phyloP scores from a whole-genome alignment of 345 rosid species.

The Abelmoschus esculentus region DNA sequence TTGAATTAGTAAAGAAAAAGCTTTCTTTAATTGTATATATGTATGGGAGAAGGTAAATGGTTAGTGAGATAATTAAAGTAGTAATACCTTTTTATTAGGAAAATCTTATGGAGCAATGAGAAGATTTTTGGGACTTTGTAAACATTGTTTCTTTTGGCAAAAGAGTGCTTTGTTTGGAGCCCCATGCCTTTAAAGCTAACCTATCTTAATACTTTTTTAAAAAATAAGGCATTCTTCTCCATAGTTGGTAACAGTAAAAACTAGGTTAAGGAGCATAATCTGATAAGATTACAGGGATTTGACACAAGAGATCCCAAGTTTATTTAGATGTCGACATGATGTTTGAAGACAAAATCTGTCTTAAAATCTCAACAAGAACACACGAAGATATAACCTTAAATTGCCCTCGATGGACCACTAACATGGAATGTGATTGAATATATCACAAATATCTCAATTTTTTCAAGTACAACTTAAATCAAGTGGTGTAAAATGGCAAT shows the following conservation, averaged over 20 bases:
- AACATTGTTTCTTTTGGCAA: constrained; percentile 23
- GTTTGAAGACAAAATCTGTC: constrained; percentile 1
- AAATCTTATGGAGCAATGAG: constrained; percentile 68
- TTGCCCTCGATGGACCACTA: not conserved
- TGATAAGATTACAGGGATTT: constrained; percentile 23
- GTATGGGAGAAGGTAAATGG: not conserved
- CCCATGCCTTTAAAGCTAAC: constrained; percentile 14
- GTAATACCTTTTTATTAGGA: not conserved
- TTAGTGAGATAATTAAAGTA: constrained; percentile 11
- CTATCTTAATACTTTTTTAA: too few relatives aligned
- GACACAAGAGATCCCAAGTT: constrained; percentile 16
- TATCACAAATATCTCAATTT: not conserved
- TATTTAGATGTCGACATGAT: constrained; percentile 16
- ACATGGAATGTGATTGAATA: not conserved
- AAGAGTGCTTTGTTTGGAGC: constrained; percentile 24
- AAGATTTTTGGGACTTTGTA: constrained; percentile 52
- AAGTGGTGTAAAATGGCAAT: not conserved
- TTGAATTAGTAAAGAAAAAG: too few relatives aligned
- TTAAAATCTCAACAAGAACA: not conserved
- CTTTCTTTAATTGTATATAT: not conserved
- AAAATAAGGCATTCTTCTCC: too few relatives aligned
- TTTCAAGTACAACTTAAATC: not conserved
- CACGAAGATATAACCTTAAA: not conserved
- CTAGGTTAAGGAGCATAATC: constrained; percentile 20
- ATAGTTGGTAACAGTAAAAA: constrained; percentile 2